Evolutionary conservation across 768 basidiomycete species (phyloP).

Genomic region (Mycena leptocephala): DNA sequence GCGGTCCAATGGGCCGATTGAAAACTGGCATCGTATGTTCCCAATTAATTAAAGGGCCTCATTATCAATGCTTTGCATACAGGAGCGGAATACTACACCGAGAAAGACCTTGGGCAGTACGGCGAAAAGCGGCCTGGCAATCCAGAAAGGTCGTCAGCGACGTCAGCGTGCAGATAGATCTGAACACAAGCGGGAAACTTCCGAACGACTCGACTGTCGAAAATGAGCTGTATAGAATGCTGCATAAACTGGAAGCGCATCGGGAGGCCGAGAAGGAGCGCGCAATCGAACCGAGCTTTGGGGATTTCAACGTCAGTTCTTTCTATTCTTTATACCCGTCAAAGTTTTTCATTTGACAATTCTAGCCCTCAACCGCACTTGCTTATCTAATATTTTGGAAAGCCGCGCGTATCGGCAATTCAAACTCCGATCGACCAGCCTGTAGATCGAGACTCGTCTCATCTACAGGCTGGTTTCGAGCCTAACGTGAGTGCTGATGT

Average conservation of each 20-base stretch:
- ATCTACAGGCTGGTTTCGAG: no score
- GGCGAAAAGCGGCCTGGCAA: background rate
- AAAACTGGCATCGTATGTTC: background rate
- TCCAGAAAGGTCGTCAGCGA: no score
- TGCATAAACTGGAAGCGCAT: background rate
- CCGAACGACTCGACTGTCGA: background rate
- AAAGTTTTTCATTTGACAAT: no score
- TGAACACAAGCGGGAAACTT: background rate
- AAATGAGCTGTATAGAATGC: background rate
- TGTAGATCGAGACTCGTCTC: no score
- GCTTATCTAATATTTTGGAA: no score
- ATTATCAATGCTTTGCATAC: background rate
- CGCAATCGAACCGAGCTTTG: background rate
- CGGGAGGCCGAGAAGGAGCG: background rate
- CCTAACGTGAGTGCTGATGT: no score
- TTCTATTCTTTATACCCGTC: background rate
- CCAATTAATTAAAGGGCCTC: background rate
- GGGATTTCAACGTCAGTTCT: background rate
- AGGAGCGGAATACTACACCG: background rate
- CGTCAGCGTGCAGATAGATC: no score
- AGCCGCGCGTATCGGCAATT: no score
- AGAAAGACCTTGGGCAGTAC: background rate
- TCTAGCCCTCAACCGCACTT: no score
- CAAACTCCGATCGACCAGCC: no score
- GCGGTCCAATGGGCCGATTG: background rate